A percentile compares a stretch with the other conserved stretches of the same genome.
These are phyloP conservation scores for Hymenoscyphus salicellus DNA, from an alignment of 2,329 filamentous ascomycete genomes.

Conservation along the genomic window DNA sequence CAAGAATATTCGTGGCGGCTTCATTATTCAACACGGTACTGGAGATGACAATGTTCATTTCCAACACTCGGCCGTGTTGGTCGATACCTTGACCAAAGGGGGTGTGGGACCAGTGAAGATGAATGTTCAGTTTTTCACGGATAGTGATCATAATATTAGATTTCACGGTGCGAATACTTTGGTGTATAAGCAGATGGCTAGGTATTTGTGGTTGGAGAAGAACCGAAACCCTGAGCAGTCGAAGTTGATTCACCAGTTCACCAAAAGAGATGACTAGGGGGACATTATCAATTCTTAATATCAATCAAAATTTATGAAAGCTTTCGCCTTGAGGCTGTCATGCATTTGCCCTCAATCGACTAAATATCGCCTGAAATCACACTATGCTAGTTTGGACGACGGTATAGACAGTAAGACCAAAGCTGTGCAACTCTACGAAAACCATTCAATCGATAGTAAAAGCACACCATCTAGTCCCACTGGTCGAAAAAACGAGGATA, in stretches of 20 bases:
- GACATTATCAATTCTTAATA: not conserved
- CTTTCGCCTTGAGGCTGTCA: not conserved
- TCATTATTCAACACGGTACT: conserved; percentile 63
- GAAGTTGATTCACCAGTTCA: conserved; percentile 23
- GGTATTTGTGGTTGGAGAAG: conserved; percentile 60
- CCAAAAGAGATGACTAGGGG: conserved; percentile 10
- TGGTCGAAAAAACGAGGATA: not conserved
- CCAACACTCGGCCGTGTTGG: conserved; percentile 60
- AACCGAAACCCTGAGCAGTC: conserved; percentile 40
- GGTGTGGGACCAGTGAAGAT: conserved; percentile 60
- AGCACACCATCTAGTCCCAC: not conserved
- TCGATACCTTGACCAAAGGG: conserved; percentile 58
- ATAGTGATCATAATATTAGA: conserved; percentile 59
- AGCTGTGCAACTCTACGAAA: not conserved
- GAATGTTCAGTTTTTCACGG: conserved; percentile 63
- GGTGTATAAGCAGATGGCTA: conserved; percentile 61
- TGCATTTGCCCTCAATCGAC: not conserved
- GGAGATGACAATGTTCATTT: conserved; percentile 73
- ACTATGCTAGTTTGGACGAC: no score
- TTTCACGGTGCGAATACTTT: conserved; percentile 56
- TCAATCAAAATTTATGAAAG: not conserved
- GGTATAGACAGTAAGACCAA: no score
- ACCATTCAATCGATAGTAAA: not conserved
- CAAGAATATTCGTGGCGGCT: conserved; percentile 57
- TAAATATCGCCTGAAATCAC: no score